Percentiles rank a stretch among this genome's conserved stretches.
These are phyloP conservation scores for Arthrobotrys iridis DNA, from an alignment of 2,329 filamentous ascomycete genomes.

Conservation along the genomic window DNA sequence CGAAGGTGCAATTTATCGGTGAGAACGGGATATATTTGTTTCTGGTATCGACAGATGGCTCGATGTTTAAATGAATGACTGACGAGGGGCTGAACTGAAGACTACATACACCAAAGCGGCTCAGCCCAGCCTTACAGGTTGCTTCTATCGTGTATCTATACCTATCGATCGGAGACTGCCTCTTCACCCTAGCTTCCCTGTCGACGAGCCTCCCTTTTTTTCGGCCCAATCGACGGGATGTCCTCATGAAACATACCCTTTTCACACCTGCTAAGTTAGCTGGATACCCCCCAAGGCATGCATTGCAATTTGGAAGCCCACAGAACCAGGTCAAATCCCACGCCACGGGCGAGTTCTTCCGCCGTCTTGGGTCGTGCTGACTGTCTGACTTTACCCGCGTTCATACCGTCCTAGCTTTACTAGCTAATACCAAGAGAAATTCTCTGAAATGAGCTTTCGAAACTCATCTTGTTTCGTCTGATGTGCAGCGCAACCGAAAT, in stretches of 20 bases:
- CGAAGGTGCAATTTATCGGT: neutral
- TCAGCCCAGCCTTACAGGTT: conserved; percentile 10
- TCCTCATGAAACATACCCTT: conserved; percentile 23
- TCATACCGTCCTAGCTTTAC: neutral
- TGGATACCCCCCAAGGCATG: neutral
- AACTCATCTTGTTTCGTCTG: neutral
- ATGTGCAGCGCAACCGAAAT: neutral
- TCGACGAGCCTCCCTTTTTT: neutral
- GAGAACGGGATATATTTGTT: neutral
- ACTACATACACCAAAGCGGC: too few relatives aligned
- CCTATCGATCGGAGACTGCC: neutral
- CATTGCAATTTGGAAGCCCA: neutral
- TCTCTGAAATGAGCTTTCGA: neutral
- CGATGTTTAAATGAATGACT: neutral
- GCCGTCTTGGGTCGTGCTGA: neutral
- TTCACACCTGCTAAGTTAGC: neutral
- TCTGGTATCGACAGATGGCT: neutral
- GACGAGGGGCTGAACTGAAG: neutral
- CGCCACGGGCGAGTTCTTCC: conserved; percentile 18
- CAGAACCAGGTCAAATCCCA: conserved; percentile 15
- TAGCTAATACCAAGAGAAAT: conserved; percentile 15
- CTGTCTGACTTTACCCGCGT: conserved; percentile 6
- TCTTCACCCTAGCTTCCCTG: neutral
- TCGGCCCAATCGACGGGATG: neutral
- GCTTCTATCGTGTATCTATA: neutral